A percentile compares a stretch with the other conserved stretches of the same genome.
phyloP scores from a whole-genome alignment of 2,329 filamentous ascomycete genomes.

The Pseudopyricularia javanii region DNA sequence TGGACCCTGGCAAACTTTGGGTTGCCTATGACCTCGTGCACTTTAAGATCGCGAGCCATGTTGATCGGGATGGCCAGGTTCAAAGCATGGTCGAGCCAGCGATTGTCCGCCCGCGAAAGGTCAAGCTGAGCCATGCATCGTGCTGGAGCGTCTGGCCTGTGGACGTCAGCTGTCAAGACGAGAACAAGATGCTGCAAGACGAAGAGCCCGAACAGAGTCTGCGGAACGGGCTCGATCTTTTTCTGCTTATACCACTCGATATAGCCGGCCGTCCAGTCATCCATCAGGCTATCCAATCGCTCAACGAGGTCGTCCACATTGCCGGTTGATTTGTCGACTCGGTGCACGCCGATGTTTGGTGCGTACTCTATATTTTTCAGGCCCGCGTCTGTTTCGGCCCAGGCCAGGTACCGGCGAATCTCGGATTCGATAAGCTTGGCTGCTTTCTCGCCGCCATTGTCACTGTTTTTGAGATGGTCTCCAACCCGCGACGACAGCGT shows the following conservation, averaged over 20 bases:
- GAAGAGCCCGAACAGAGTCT: conserved; percentile 27
- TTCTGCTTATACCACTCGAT: neutral
- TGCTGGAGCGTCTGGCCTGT: conserved; percentile 1
- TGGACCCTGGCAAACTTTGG: neutral
- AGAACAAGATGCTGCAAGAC: conserved; percentile 35
- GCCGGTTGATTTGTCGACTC: conserved; percentile 3
- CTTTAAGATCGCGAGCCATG: conserved; percentile 14
- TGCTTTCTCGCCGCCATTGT: conserved; percentile 12
- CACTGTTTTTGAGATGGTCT: conserved; percentile 17
- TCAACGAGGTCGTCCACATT: neutral
- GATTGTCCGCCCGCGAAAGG: conserved; percentile 16
- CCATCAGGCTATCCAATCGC: neutral
- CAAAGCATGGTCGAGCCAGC: conserved; percentile 22
- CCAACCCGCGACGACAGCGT: conserved; percentile 18
- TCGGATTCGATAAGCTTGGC: conserved; percentile 14
- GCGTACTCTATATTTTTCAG: conserved; percentile 10
- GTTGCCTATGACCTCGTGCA: conserved; percentile 4
- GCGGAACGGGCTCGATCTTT: conserved; percentile 5
- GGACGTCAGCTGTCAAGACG: conserved; percentile 10
- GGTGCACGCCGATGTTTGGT: conserved; percentile 24
- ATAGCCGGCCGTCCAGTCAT: conserved; percentile 3
- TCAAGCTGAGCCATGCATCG: conserved; percentile 18
- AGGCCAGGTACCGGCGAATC: conserved; percentile 17
- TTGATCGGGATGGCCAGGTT: conserved; percentile 21
- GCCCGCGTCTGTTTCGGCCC: conserved; percentile 18